Conservation (phyloP, 805 yeast genomes). For the Saccharomycopsis vini region DNA sequence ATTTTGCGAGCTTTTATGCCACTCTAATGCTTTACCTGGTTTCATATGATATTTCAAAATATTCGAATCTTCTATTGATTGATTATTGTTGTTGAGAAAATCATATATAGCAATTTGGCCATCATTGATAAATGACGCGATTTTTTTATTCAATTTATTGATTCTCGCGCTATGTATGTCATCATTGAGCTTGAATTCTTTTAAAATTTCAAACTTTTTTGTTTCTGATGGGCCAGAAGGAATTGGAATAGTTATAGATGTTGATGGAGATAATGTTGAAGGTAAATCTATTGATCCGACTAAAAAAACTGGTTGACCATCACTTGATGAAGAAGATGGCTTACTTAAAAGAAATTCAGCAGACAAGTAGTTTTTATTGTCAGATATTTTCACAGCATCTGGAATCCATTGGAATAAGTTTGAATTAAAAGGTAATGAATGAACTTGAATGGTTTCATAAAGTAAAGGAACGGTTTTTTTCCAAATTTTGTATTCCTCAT, state of each 20-base stretch:
- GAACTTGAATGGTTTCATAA: constrained; percentile 65
- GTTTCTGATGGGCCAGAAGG: constrained; percentile 27
- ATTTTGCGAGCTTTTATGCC: constrained; percentile 36
- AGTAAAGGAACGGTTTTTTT: constrained; percentile 75
- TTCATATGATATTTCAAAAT: constrained; percentile 45
- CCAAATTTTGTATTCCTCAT: constrained; percentile 77
- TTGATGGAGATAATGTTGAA: constrained; percentile 36
- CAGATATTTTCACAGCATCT: not conserved
- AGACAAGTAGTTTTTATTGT: constrained; percentile 4
- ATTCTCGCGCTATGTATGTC: not conserved
- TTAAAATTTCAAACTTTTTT: constrained; percentile 35
- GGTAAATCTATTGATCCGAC: constrained; percentile 32
- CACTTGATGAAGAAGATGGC: not conserved
- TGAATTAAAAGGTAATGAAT: constrained; percentile 24
- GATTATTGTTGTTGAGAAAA: not conserved
- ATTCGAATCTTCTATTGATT: too few relatives aligned
- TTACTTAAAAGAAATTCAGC: constrained; percentile 7
- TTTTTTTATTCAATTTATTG: not conserved
- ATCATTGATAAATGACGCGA: constrained; percentile 19
- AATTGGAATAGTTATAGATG: constrained; percentile 21
- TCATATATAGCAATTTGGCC: constrained; percentile 16
- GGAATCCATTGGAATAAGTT: constrained; percentile 14
- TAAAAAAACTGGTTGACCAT: constrained; percentile 27
- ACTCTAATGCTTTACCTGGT: constrained; percentile 66
- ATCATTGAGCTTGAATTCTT: constrained; percentile 22